A percentile compares a stretch with the other conserved stretches of the same genome.
Evolutionary conservation across 257 asterid species (phyloP).

Genomic region (Pogostemon cablin): DNA sequence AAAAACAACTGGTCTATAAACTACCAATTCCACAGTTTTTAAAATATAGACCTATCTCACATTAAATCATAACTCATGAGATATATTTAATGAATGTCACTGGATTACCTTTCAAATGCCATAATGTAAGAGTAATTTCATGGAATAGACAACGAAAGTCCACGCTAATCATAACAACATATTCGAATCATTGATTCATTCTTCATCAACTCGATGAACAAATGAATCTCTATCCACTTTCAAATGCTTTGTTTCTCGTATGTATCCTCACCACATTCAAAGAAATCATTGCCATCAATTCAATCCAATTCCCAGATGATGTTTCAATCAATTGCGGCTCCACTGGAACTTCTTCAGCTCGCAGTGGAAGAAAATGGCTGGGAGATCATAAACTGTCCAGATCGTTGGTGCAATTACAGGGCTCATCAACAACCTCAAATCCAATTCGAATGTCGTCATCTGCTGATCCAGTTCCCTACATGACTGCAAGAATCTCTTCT

Average conservation of each 20-base stretch:
- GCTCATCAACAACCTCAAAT: constrained; percentile 47
- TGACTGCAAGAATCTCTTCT: constrained; percentile 35
- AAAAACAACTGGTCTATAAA: too few species aligned
- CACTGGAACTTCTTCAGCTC: constrained; percentile 32
- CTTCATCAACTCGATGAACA: too few species aligned
- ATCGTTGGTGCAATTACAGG: constrained; percentile 34
- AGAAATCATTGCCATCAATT: not conserved
- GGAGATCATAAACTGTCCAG: constrained; percentile 39
- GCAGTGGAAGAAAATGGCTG: constrained; percentile 47
- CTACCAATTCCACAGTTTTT: too few species aligned
- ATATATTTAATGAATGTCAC: too few species aligned
- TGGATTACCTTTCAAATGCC: too few species aligned
- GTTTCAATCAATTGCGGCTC: constrained; percentile 47
- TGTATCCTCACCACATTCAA: not conserved
- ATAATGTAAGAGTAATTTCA: too few species aligned
- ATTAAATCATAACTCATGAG: too few species aligned
- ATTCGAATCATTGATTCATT: too few species aligned
- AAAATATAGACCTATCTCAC: too few species aligned
- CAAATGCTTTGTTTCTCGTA: not conserved
- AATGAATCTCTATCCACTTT: too few species aligned
- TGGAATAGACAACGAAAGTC: too few species aligned
- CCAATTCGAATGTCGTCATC: not conserved
- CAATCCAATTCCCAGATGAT: constrained; percentile 22
- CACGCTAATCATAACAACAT: too few species aligned
- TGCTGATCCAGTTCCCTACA: constrained; percentile 35